These are phyloP conservation scores for Plectranthus barbatus DNA, from an alignment of 257 asterid genomes.

Conservation along the genomic window DNA sequence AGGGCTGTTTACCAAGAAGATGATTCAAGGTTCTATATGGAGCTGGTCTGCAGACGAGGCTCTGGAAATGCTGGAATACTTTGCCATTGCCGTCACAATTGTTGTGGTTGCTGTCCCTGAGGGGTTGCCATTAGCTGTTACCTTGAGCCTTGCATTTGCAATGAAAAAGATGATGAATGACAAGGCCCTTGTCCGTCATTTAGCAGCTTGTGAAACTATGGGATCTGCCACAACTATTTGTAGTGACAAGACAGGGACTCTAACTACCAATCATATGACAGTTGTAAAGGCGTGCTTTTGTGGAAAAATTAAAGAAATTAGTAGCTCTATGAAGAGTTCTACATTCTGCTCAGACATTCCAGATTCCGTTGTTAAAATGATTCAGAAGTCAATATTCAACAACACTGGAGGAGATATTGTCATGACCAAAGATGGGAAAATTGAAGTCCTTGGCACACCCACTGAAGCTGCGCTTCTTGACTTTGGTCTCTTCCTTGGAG, in stretches of 20 bases:
- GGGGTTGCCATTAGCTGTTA: constrained; percentile 90
- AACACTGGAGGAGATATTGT: constrained; percentile 91
- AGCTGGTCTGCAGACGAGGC: constrained; percentile 75
- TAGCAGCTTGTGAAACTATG: constrained; percentile 97
- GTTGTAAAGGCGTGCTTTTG: constrained; percentile 71
- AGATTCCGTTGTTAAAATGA: constrained; percentile 34
- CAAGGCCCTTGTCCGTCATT: constrained; percentile 82
- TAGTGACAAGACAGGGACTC: constrained; percentile 92
- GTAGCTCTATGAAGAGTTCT: constrained; percentile 30
- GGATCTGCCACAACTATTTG: constrained; percentile 93
- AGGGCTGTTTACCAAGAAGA: constrained; percentile 54
- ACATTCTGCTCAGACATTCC: constrained; percentile 47
- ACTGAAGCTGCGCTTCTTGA: constrained; percentile 84
- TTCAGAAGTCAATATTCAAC: constrained; percentile 58
- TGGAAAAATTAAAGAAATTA: constrained; percentile 39
- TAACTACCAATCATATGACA: constrained; percentile 82
- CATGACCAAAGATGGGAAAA: constrained; percentile 35
- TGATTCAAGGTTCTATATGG: constrained; percentile 43
- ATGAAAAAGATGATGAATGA: constrained; percentile 98
- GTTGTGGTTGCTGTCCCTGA: constrained; percentile 97
- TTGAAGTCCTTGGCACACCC: constrained; percentile 72
- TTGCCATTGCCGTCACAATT: constrained; percentile 91
- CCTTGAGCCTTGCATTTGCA: constrained; percentile 90
- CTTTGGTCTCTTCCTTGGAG: constrained; percentile 73
- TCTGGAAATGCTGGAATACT: constrained; percentile 70